These are phyloP conservation scores for Globisporangium cederbergense DNA, from an alignment of 352 stramenopile species.

Conservation along the genomic window DNA sequence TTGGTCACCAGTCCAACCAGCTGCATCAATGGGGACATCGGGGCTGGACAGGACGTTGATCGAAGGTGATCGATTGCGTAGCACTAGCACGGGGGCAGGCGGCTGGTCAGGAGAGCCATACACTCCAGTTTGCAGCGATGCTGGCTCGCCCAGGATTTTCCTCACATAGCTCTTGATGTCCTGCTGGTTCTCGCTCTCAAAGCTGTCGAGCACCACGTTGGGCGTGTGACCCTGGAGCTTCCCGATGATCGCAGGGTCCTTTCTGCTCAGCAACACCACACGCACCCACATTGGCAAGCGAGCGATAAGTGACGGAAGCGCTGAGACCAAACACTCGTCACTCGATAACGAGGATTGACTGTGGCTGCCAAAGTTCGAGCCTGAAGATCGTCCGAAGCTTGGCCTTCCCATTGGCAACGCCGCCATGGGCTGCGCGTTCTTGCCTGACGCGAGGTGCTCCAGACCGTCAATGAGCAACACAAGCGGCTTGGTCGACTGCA, in stretches of 20 bases:
- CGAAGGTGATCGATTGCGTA: background rate
- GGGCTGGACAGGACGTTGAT: background rate
- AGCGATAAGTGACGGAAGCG: constrained; percentile 43
- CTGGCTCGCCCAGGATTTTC: constrained; percentile 15
- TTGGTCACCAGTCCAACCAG: background rate
- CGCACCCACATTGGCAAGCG: constrained; percentile 66
- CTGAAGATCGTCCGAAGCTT: constrained; percentile 16
- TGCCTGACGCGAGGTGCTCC: constrained; percentile 29
- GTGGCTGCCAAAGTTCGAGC: background rate
- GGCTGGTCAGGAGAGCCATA: constrained; percentile 2
- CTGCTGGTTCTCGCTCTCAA: constrained; percentile 39
- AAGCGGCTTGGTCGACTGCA: constrained; percentile 43
- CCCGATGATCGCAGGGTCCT: constrained; percentile 49
- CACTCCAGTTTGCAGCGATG: background rate
- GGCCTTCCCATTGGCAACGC: constrained; percentile 17
- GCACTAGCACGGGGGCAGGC: background rate
- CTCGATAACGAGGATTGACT: constrained; percentile 1
- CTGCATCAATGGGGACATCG: background rate
- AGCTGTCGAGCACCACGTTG: constrained; percentile 42
- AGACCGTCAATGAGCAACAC: constrained; percentile 68
- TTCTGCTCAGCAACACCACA: constrained; percentile 59
- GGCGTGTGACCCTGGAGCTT: constrained; percentile 56
- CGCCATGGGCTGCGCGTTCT: constrained; percentile 12
- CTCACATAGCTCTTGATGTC: constrained; percentile 41
- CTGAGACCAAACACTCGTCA: constrained; percentile 60